phyloP scores from a whole-genome alignment of 2,329 filamentous ascomycete genomes.

The Tolypocladium album region DNA sequence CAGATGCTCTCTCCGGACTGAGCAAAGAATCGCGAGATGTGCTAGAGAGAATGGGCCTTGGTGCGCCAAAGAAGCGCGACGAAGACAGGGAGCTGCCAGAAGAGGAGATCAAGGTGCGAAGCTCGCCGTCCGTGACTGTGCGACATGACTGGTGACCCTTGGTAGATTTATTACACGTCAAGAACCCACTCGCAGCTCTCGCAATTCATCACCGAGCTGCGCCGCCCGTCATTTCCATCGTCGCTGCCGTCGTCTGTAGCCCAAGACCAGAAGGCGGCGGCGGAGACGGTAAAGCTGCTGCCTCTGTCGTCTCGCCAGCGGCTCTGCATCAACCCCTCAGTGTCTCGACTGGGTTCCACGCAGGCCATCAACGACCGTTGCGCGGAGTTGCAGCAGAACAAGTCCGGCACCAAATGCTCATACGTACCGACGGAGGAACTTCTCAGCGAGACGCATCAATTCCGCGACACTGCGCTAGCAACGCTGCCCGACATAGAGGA shows the following conservation, averaged over 20 bases:
- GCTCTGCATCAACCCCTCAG: slow-evolving; percentile 79
- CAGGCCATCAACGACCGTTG: slow-evolving; percentile 91
- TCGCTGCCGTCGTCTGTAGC: slow-evolving; percentile 43
- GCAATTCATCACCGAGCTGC: slow-evolving; percentile 77
- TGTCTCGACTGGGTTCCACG: slow-evolving; percentile 57
- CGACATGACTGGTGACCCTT: slow-evolving; percentile 18
- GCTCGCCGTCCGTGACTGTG: slow-evolving; percentile 1
- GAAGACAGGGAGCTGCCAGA: slow-evolving; percentile 36
- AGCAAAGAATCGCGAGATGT: slow-evolving; percentile 68
- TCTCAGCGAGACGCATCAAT: slow-evolving; percentile 60
- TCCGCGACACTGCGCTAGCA: slow-evolving; percentile 75
- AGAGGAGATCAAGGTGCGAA: slow-evolving; percentile 56
- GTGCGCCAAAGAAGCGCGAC: slow-evolving; percentile 20
- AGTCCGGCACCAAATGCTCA: slow-evolving; percentile 49
- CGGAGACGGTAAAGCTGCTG: slow-evolving; percentile 58
- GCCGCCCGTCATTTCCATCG: slow-evolving; percentile 65
- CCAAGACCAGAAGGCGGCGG: slow-evolving; percentile 12
- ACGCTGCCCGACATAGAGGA: slow-evolving; percentile 92
- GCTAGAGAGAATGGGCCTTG: slow-evolving; percentile 53
- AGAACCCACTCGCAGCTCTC: slow-evolving; percentile 86
- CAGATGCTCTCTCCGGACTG: slow-evolving; percentile 40
- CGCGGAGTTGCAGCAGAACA: slow-evolving; percentile 74
- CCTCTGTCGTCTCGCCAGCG: slow-evolving; percentile 80
- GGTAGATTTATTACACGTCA: slow-evolving; percentile 77
- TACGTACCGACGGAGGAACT: slow-evolving; percentile 74